These are phyloP conservation scores for Halophytophthora polymorphica DNA, from an alignment of 352 stramenopile genomes.

Conservation along the genomic window DNA sequence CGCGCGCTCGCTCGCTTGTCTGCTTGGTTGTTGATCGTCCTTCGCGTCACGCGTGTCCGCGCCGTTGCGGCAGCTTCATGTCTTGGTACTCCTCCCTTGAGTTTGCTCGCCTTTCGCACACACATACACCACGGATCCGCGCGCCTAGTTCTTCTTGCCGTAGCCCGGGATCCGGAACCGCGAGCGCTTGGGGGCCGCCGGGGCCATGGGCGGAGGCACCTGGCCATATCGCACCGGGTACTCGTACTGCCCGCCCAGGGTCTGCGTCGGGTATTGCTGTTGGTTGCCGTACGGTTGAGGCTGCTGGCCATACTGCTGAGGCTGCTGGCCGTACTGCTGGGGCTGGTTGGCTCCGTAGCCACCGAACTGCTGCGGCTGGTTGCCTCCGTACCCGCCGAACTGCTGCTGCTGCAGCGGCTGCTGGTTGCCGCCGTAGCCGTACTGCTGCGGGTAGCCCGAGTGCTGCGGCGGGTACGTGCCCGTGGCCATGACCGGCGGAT, in stretches of 20 bases:
- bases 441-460: constrained; percentile 32
- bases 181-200: constrained; percentile 54
- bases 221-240: constrained; percentile 57
- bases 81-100: constrained; percentile 12
- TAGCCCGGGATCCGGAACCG: constrained; percentile 67
- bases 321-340: constrained; percentile 5
- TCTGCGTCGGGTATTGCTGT: constrained; percentile 28
- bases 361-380: constrained; percentile 13
- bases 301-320: constrained; percentile 8
- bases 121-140: constrained; percentile 5
- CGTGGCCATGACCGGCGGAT: constrained; percentile 43
- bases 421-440: constrained; percentile 21
- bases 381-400: constrained; percentile 1
- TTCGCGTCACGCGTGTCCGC: too few relatives aligned
- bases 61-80: too few relatives aligned
- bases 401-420: constrained; percentile 27
- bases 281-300: constrained; percentile 16
- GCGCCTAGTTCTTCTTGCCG: constrained; percentile 70
- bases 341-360: too few relatives aligned
- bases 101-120: constrained; percentile 11
- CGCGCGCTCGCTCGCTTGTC: too few relatives aligned
- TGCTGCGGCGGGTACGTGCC: constrained; percentile 56
- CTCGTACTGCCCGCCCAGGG: constrained; percentile 40
- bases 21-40: too few relatives aligned
- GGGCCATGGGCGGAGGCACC: constrained; percentile 49